These are phyloP conservation scores for Eucalyptus regnans DNA, from an alignment of 345 rosid genomes.

Conservation along the genomic window DNA sequence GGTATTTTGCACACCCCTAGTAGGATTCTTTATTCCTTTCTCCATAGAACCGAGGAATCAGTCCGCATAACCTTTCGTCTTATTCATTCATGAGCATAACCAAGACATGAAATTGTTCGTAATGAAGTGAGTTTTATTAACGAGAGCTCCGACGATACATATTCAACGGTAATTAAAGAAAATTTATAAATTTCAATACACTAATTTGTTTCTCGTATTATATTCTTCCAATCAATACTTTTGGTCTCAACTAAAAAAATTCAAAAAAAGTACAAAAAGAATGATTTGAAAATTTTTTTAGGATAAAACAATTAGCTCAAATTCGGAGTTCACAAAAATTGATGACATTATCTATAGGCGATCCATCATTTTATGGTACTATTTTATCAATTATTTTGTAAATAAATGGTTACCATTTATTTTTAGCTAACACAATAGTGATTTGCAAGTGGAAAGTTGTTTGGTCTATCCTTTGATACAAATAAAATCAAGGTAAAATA, in stretches of 20 bases:
- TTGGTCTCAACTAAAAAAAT: too few species aligned
- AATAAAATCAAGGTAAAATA: background rate
- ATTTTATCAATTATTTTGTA: too few species aligned
- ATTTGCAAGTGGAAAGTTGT: background rate
- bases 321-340: too few species aligned
- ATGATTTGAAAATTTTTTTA: too few species aligned
- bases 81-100: background rate
- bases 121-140: background rate
- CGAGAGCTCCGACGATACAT: background rate
- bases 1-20: too few species aligned
- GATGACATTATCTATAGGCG: background rate
- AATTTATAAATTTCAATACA: background rate
- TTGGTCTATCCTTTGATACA: background rate
- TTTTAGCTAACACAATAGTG: fast-evolving
- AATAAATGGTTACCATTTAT: background rate
- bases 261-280: background rate
- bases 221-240: background rate
- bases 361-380: background rate
- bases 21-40: background rate
- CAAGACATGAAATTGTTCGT: background rate
- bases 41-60: background rate
- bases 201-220: too few species aligned
- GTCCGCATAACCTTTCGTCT: background rate
- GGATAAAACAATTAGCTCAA: background rate
- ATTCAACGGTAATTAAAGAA: background rate